These are phyloP conservation scores for Zelopaecilomyces penicillatus DNA, from an alignment of 2,329 filamentous ascomycete genomes.

Conservation along the genomic window DNA sequence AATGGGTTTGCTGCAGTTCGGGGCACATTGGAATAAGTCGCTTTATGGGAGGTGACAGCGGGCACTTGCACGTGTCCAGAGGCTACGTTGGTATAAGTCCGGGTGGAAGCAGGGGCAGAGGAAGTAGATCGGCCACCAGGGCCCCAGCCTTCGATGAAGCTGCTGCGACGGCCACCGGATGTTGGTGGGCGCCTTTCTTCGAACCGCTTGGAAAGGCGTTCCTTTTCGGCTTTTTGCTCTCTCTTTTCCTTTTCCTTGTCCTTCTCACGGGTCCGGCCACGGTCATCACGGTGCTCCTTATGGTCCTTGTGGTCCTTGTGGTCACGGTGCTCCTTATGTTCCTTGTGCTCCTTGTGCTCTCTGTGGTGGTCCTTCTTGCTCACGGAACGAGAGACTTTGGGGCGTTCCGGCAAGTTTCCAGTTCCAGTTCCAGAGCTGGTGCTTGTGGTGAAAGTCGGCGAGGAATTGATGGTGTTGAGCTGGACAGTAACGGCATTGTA, in stretches of 20 bases:
- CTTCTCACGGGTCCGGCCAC: conserved; percentile 14
- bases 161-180: conserved; percentile 18
- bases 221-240: conserved; percentile 25
- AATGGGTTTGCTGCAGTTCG: conserved; percentile 13
- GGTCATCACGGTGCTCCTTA: conserved; percentile 17
- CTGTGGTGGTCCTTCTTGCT: conserved; percentile 19
- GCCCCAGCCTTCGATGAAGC: conserved; percentile 28
- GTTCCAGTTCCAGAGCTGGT: conserved; percentile 10
- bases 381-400: conserved; percentile 18
- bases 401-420: conserved; percentile 18
- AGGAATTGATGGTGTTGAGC: neutral
- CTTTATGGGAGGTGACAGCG: conserved; percentile 13
- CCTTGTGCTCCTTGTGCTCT: conserved; percentile 11
- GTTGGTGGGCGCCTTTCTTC: conserved; percentile 22
- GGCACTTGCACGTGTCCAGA: conserved; percentile 19
- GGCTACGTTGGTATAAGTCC: conserved; percentile 19
- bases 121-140: conserved; percentile 22
- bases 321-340: conserved; percentile 16
- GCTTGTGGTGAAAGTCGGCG: conserved; percentile 16
- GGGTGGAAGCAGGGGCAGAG: conserved; percentile 13
- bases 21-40: conserved; percentile 21
- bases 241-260: conserved; percentile 21
- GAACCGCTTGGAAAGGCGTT: conserved; percentile 29
- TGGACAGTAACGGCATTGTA: conserved; percentile 17
- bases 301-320: conserved; percentile 12